Conservation (phyloP, 345 rosid species). For the Citrus medica region DNA sequence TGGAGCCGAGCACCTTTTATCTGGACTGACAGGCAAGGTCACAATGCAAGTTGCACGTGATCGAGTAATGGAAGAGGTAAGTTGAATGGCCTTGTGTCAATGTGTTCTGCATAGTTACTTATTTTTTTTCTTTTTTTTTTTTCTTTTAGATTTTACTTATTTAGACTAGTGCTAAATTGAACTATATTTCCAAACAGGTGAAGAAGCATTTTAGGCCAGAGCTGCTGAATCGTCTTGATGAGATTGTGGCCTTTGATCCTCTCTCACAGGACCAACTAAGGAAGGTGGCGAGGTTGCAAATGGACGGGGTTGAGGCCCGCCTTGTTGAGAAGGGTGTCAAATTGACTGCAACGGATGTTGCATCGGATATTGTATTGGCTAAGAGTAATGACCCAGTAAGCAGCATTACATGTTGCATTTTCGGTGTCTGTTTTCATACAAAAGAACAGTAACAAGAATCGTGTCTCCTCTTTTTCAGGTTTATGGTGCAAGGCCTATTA, state of each 20-base stretch:
- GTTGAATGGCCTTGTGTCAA: too few species aligned
- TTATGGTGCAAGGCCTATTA: constrained; percentile 83
- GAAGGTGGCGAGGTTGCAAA: constrained; percentile 70
- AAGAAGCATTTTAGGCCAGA: constrained; percentile 84
- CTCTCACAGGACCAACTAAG: constrained; percentile 84
- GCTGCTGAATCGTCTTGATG: constrained; percentile 79
- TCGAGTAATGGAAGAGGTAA: too few species aligned
- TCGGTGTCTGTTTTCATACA: not conserved
- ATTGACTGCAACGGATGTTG: constrained; percentile 71
- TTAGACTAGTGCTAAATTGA: not conserved
- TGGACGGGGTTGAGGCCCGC: constrained; percentile 74
- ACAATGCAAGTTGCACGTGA: too few species aligned
- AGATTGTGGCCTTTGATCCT: constrained; percentile 81
- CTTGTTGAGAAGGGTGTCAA: constrained; percentile 91
- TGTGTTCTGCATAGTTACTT: too few species aligned
- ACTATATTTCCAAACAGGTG: constrained; percentile 31
- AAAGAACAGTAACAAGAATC: not conserved
- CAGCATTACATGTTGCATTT: not conserved
- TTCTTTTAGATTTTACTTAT: not conserved
- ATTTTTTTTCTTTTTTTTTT: too few species aligned
- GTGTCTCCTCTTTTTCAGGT: constrained; percentile 32
- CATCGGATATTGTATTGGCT: constrained; percentile 56
- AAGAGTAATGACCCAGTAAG: constrained; percentile 90
- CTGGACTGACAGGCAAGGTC: too few species aligned
- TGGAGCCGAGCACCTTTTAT: too few species aligned